Base-by-base conservation (phyloP, 169 alveolate species). In the Plasmodium berghei region DNA sequence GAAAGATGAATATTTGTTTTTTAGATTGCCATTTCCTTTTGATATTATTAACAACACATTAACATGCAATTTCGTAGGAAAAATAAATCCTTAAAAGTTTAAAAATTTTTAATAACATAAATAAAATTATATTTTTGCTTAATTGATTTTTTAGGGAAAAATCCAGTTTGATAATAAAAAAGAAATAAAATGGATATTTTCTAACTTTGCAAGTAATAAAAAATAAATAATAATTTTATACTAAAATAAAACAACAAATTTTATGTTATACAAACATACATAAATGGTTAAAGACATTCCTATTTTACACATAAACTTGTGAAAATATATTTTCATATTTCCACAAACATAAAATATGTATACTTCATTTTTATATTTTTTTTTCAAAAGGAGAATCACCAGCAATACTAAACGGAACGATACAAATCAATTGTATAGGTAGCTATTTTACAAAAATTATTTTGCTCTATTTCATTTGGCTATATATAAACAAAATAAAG, bases 111-210 rank as follows among this genome's bases (percentile, higher is more conserved):
- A 16, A 12, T 22, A 18, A 45, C 9, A 71, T 8, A 71, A 28
- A 72, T 26, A 12, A 40, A n/a, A 14, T 52, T 12, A 52, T 49
- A 52, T 5, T 10, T 34, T 20, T 4, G 54, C 6, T 5, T 12
- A 71, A 18, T 22, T 59, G 40, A 48, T 63, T 42, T 20, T 40
- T 28, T 61, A 75, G 88, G 88, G 88, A 8, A 75, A 75, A 52
- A 34, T 75, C 40, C 52, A 62, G 14, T 16, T 46, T 56, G 88
- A 75, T 12, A 66, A 54, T 54, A 56, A 55, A 55, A 49, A 75
- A 20, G 88, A 61, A 63, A 18, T 75, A 62, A 75, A 56, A 66
- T 75, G 88, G 73, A 75, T 42, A 26, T 52, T 75, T 6, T 40
- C 20, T 64, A 63, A 75, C 45, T 55, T 75, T 24, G n/a, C 74